These are phyloP conservation scores for Ascochyta rabiei DNA, from an alignment of 2,329 filamentous ascomycete genomes.

Conservation along the genomic window DNA sequence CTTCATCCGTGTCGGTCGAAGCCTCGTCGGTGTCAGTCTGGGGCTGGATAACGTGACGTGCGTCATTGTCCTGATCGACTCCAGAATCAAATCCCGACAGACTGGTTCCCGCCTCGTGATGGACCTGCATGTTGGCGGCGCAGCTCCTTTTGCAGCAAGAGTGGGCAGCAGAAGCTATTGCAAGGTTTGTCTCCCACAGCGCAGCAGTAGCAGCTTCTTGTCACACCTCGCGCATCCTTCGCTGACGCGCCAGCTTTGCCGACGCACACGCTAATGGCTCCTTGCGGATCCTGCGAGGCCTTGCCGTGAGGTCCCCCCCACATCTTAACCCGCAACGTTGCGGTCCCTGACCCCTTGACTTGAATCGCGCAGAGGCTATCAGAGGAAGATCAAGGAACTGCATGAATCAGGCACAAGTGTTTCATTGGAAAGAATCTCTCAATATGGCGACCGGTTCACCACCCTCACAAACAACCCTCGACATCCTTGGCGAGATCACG, in stretches of 20 bases:
- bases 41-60: conserved; percentile 21
- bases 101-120: background rate
- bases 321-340: background rate
- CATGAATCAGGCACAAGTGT: background rate
- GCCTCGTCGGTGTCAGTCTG: conserved; percentile 26
- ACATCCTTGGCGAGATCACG: conserved; percentile 28
- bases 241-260: background rate
- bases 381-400: background rate
- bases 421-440: background rate
- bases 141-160: background rate
- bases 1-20: conserved; percentile 26
- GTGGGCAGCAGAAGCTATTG: background rate
- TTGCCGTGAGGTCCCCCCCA: conserved; percentile 1
- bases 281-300: background rate
- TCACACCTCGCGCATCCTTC: conserved; percentile 3
- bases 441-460: background rate
- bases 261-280: background rate
- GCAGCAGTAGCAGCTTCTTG: background rate
- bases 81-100: conserved; percentile 20
- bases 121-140: background rate
- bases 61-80: conserved; percentile 30
- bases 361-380: background rate
- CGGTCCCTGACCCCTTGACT: background rate
- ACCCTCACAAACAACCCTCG: conserved; percentile 20
- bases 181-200: no score